Base-by-base conservation (phyloP, 2,329 filamentous ascomycete species). In the Colletotrichum ledebouriae region DNA sequence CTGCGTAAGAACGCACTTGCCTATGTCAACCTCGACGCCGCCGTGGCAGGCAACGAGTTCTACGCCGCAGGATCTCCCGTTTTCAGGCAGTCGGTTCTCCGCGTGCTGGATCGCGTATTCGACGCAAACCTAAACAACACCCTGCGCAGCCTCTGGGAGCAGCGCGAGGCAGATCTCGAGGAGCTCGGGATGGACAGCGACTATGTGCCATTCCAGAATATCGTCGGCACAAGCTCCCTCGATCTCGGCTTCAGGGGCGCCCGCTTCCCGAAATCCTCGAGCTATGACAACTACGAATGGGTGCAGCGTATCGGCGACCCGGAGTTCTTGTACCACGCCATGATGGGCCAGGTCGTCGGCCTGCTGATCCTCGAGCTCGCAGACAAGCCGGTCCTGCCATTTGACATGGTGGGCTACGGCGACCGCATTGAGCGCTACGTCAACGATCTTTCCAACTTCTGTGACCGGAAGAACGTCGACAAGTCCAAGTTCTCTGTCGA, bases 11-110 rank as follows among this genome's bases (percentile, higher is more conserved):
- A 96, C 73, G 95, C 88, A 0, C 89, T 93, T 71, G 94, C 92
- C 10, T 99, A 99, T 75, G 85, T 99, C 72, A 99, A 99, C 75
- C 90, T 99, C 46, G 95, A 95, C 76, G 88, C 90, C 2, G 95
- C 91, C 39, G 90, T 98, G 4, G 87, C 87, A 2, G 96, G 96
- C 6, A 80, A 84, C 60, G 84, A 91, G 11, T 94, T 99, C 75
- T 86, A 87, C 71, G 95, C 93, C 9, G 84, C 90, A 6, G 96
- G 92, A 20, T 96, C 93, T 4, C 96, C 96, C 0, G 81, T 97
- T 37, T 94, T 96, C 76, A 84, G 89, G 70, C 89, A 89, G 71
- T 84, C 93, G 1, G 85, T 98, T 41, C 81, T 89, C 22, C 90
- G 91, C 69, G 89, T 94, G 4, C 82, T 98, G 6, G 88, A 90